Evolutionary conservation across 1,284 basidiomycete genomes (phyloP).

Genomic region (Microbotryum scabiosae): DNA sequence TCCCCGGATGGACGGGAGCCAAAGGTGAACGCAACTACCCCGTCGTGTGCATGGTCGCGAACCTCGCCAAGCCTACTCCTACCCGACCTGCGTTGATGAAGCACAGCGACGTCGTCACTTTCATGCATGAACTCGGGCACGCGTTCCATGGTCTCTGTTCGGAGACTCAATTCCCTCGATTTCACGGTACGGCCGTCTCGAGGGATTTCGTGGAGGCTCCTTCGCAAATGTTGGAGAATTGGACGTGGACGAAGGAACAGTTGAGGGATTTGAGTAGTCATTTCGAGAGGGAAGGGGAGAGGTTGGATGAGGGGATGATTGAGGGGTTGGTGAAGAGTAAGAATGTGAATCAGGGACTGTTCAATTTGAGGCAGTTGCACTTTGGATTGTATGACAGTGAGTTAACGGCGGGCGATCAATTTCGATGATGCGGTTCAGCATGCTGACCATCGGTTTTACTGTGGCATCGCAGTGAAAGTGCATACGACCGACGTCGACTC

Average conservation of each 20-base stretch:
- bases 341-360: constrained; percentile 68
- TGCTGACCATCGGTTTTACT: too few relatives aligned
- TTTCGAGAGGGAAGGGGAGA: constrained; percentile 56
- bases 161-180: constrained; percentile 59
- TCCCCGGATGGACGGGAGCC: constrained; percentile 28
- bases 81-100: constrained; percentile 71
- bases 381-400: constrained; percentile 66
- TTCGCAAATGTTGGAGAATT: constrained; percentile 83
- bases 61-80: constrained; percentile 70
- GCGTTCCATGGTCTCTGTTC: constrained; percentile 74
- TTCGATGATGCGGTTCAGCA: too few relatives aligned
- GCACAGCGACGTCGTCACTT: constrained; percentile 53
- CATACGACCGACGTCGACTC: constrained; percentile 14
- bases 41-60: constrained; percentile 63
- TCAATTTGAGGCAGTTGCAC: constrained; percentile 70
- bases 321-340: constrained; percentile 69
- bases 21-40: constrained; percentile 61
- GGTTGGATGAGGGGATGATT: constrained; percentile 65
- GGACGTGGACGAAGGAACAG: constrained; percentile 56
- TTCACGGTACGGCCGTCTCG: constrained; percentile 63
- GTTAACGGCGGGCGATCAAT: too few relatives aligned
- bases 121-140: constrained; percentile 63
- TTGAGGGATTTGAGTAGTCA: constrained; percentile 67
- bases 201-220: constrained; percentile 65
- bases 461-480: constrained; percentile 48